phyloP scores from a whole-genome alignment of 164 flowering plant genomes.

The Echeveria elegans region DNA sequence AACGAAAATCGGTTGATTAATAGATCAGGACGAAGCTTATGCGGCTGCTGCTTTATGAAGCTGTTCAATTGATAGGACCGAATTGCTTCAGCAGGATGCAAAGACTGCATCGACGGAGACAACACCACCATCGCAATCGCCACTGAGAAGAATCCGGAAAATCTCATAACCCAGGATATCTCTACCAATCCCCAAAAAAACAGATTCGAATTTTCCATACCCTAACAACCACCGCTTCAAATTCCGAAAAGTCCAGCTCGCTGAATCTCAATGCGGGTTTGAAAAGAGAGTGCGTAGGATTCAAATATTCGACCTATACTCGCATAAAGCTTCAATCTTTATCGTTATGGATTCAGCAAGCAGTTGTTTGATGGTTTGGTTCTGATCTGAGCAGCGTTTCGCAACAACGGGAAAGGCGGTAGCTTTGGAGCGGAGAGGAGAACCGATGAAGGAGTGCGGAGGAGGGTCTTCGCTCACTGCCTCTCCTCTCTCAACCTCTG shows the following conservation, averaged over 20 bases:
- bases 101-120: slow-evolving; percentile 50
- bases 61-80: slow-evolving; percentile 37
- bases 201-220: not conserved
- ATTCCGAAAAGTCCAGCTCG: not conserved
- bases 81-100: slow-evolving; percentile 61
- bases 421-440: not conserved
- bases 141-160: slow-evolving; percentile 41
- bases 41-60: slow-evolving; percentile 9
- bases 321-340: not conserved
- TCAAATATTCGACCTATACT: not conserved
- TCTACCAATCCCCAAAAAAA: slow-evolving; percentile 4
- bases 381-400: not conserved
- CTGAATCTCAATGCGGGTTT: not conserved
- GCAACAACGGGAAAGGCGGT: not conserved
- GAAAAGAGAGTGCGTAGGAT: not conserved
- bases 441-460: not conserved
- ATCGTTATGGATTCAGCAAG: not conserved
- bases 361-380: not conserved
- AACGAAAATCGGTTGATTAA: slow-evolving; percentile 30
- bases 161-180: slow-evolving; percentile 44
- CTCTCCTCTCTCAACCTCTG: not conserved
- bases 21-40: slow-evolving; percentile 8
- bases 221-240: slow-evolving; percentile 15
- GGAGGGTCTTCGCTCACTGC: slow-evolving; percentile 1
- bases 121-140: slow-evolving; percentile 42